These are phyloP conservation scores for Candida xyloterini DNA, from an alignment of 805 yeast genomes.

Conservation along the genomic window DNA sequence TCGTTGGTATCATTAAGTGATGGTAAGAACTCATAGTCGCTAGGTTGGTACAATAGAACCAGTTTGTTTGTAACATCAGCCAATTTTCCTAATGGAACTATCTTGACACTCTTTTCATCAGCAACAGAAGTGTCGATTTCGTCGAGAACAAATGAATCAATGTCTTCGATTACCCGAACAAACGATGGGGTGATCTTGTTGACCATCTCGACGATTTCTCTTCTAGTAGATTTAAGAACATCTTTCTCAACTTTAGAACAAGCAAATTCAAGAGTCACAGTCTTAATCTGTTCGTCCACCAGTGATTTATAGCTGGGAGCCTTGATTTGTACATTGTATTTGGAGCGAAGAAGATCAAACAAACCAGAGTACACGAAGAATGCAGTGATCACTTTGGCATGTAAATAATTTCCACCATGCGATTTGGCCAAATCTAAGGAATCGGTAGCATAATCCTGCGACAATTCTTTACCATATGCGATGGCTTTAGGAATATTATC, in stretches of 20 bases:
- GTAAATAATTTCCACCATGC: slow-evolving; percentile 73
- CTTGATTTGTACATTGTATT: slow-evolving; percentile 41
- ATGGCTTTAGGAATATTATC: slow-evolving; percentile 59
- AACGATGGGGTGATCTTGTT: slow-evolving; percentile 69
- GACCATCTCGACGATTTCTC: slow-evolving; percentile 67
- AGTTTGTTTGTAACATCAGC: slow-evolving; percentile 44
- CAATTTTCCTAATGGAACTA: slow-evolving; percentile 56
- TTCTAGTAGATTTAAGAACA: slow-evolving; percentile 58
- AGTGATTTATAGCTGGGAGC: slow-evolving; percentile 48
- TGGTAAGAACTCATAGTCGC: slow-evolving; percentile 71
- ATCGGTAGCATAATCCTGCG: slow-evolving; percentile 60
- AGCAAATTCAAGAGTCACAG: slow-evolving; percentile 61
- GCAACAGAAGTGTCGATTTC: slow-evolving; percentile 46
- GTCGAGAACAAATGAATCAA: slow-evolving; percentile 58
- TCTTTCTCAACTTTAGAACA: slow-evolving; percentile 45
- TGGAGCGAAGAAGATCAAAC: slow-evolving; percentile 43
- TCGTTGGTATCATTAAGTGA: slow-evolving; percentile 54
- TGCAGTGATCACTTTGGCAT: slow-evolving; percentile 72
- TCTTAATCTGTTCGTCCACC: slow-evolving; percentile 35
- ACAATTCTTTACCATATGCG: slow-evolving; percentile 53
- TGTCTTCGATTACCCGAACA: slow-evolving; percentile 43
- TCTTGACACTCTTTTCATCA: slow-evolving; percentile 45
- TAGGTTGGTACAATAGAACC: slow-evolving; percentile 51
- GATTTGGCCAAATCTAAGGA: slow-evolving; percentile 83
- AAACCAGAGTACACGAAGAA: slow-evolving; percentile 55